phyloP scores from a whole-genome alignment of 73 alveolate genomes.

The Paramecium octaurelia region DNA sequence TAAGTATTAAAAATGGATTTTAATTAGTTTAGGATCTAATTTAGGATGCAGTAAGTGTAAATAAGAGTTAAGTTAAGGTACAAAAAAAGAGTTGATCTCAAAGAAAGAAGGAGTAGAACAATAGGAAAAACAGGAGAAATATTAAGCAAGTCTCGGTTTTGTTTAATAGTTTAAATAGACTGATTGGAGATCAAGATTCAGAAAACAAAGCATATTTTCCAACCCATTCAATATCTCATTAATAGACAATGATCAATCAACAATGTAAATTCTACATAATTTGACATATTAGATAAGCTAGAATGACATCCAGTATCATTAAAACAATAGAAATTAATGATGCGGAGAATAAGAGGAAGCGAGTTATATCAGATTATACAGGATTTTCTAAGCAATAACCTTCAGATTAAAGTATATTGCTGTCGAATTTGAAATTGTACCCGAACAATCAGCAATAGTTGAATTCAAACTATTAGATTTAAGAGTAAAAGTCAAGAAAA shows the following conservation, averaged over 20 bases:
- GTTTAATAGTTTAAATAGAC: background rate
- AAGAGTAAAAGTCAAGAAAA: background rate
- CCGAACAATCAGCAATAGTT: background rate
- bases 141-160: background rate
- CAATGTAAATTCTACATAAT: background rate
- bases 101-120: background rate
- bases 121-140: background rate
- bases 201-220: background rate
- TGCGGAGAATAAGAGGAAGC: background rate
- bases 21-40: background rate
- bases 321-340: background rate
- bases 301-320: background rate
- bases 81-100: background rate
- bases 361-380: background rate
- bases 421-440: background rate
- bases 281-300: background rate
- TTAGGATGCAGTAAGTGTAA: background rate
- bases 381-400: background rate
- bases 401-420: background rate
- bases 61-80: background rate
- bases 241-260: background rate
- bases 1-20: background rate
- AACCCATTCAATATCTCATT: background rate
- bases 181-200: background rate
- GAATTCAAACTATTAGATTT: background rate